Percentiles rank a stretch among this genome's conserved stretches.
These are phyloP conservation scores for Atkinsonella hypoxylon DNA, from an alignment of 2,329 filamentous ascomycete genomes.

Conservation along the genomic window DNA sequence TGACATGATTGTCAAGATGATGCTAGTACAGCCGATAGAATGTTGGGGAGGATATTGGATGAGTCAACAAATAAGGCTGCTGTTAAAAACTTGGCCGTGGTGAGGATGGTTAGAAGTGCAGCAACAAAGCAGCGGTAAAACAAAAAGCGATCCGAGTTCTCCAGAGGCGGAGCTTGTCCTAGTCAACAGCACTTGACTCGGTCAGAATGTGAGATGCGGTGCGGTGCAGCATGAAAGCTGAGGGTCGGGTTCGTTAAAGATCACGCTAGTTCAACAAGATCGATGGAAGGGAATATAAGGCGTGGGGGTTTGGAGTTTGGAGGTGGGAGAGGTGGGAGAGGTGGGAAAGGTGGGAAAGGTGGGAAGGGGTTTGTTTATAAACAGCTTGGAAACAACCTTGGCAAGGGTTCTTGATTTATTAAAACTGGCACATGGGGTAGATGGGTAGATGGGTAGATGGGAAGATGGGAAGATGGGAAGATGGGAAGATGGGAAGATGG, in stretches of 20 bases:
- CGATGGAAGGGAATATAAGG: neutral
- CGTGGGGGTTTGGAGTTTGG: neutral
- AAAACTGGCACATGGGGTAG: no score
- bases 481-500: no score
- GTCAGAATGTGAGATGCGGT: neutral
- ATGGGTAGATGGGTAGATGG: no score
- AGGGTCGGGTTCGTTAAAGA: no score
- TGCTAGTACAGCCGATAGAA: neutral
- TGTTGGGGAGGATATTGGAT: neutral
- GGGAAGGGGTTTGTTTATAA: neutral
- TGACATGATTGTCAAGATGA: constrained; percentile 7
- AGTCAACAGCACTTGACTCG: no score
- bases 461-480: no score
- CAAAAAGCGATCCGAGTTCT: neutral
- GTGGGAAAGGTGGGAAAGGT: neutral
- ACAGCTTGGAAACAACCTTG: no score
- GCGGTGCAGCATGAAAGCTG: neutral
- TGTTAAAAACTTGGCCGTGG: neutral
- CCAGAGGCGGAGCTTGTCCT: neutral
- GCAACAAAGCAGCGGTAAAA: neutral
- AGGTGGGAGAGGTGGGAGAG: neutral
- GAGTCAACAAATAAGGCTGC: neutral
- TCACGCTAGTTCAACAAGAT: neutral
- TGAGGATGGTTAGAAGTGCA: neutral
- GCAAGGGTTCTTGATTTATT: no score